Percentiles rank a stretch among this genome's conserved stretches.
Conservation (phyloP, 352 stramenopile species). For the Albugo candida region DNA sequence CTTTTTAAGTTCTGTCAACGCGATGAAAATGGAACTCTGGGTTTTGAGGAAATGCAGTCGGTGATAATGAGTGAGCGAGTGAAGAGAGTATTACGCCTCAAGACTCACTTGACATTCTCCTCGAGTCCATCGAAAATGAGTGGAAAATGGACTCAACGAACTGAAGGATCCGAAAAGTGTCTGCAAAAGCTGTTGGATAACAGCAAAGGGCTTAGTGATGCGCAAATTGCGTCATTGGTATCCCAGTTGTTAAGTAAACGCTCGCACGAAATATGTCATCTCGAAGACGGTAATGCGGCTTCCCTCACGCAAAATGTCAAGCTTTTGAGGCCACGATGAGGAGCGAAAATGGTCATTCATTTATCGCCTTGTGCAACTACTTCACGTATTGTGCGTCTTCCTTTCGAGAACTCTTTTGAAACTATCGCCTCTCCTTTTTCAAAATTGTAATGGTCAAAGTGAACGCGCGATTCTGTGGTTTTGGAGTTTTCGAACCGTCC, state of each 20-base stretch:
- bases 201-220: slow-evolving; percentile 21
- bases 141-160: no score
- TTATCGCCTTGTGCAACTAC: no score
- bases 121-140: no score
- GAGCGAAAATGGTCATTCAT: slow-evolving; percentile 18
- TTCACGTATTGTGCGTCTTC: slow-evolving; percentile 23
- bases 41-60: slow-evolving; percentile 71
- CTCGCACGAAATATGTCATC: slow-evolving; percentile 67
- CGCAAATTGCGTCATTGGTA: slow-evolving; percentile 39
- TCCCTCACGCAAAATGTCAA: slow-evolving; percentile 70
- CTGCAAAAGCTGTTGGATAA: slow-evolving; percentile 6
- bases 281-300: slow-evolving; percentile 56
- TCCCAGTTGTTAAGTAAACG: slow-evolving; percentile 50
- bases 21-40: slow-evolving; percentile 21
- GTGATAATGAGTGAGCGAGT: neutral
- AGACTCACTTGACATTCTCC: neutral
- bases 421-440: slow-evolving; percentile 23
- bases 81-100: slow-evolving; percentile 3
- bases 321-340: slow-evolving; percentile 13
- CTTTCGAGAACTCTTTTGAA: slow-evolving; percentile 25
- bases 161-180: no score
- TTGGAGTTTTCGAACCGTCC: slow-evolving; percentile 10
- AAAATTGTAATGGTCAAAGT: slow-evolving; percentile 54
- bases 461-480: slow-evolving; percentile 36
- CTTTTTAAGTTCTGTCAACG: slow-evolving; percentile 30